Conservation (phyloP, 176 grass and related monocot genomes). For the Pontederia crassipes region DNA sequence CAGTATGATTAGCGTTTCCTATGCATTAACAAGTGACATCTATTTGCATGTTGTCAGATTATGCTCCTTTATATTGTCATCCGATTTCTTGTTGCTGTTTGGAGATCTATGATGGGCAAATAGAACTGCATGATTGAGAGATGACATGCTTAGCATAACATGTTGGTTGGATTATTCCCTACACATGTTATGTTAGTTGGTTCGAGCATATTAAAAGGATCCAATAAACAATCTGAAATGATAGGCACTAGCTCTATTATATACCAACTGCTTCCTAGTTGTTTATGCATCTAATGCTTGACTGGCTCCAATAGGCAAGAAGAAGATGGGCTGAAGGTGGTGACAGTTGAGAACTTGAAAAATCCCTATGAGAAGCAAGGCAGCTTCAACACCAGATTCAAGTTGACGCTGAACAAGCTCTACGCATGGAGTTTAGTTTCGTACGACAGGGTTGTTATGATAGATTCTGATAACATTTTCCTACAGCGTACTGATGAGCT, state of each 20-base stretch:
- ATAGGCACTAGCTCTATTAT: not conserved
- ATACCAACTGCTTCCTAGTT: not conserved
- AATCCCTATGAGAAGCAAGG: constrained; percentile 76
- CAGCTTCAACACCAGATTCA: constrained; percentile 72
- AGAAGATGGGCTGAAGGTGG: constrained; percentile 85
- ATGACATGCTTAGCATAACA: too few species aligned
- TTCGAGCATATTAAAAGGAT: not conserved
- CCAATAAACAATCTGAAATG: not conserved
- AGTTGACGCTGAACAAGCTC: constrained; percentile 90
- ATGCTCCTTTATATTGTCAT: too few species aligned
- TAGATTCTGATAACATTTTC: constrained; percentile 92
- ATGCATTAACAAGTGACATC: too few species aligned
- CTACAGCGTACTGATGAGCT: constrained; percentile 86
- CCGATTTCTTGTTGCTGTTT: too few species aligned
- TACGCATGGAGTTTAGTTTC: constrained; percentile 81
- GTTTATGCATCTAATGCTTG: not conserved
- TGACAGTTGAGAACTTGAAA: constrained; percentile 73
- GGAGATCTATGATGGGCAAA: too few species aligned
- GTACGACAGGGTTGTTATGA: constrained; percentile 90
- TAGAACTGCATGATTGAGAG: too few species aligned
- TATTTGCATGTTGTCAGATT: too few species aligned
- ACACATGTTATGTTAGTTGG: too few species aligned
- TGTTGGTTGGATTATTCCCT: too few species aligned
- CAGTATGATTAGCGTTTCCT: too few species aligned
- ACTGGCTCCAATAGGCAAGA: constrained; percentile 41